Percentiles rank a stretch among this genome's conserved stretches.
Conservation (phyloP, 208 protist genomes). For the Zelonia costaricensis region DNA sequence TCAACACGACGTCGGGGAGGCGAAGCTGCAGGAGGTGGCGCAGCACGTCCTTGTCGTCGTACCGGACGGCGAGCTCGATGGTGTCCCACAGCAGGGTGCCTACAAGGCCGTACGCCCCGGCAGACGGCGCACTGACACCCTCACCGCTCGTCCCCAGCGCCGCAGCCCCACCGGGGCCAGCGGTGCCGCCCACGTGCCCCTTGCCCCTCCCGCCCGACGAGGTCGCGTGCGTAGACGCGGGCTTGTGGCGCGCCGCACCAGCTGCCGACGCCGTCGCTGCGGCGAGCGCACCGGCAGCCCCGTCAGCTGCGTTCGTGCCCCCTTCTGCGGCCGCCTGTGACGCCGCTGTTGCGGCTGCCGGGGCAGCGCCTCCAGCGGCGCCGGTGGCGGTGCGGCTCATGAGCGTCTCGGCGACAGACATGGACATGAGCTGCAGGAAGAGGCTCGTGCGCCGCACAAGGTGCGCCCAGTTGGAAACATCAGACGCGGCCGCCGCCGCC, state of each 20-base stretch:
- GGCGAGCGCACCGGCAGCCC: too few relatives aligned
- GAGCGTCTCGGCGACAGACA: conserved; percentile 47
- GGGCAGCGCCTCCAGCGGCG: neutral
- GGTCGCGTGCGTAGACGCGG: too few relatives aligned
- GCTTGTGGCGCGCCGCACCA: neutral
- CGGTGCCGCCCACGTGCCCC: neutral
- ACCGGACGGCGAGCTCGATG: conserved; percentile 74
- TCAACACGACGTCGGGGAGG: conserved; percentile 29
- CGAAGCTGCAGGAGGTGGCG: conserved; percentile 41
- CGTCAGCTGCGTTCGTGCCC: too few relatives aligned
- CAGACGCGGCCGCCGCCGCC: conserved; percentile 2
- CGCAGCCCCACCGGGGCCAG: neutral
- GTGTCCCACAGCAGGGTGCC: conserved; percentile 62
- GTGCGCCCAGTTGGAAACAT: conserved; percentile 47
- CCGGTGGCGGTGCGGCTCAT: neutral
- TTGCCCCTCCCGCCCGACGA: too few relatives aligned
- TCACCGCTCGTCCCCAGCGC: neutral
- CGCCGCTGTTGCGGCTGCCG: neutral
- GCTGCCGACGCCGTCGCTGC: neutral
- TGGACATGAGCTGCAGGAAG: conserved; percentile 53
- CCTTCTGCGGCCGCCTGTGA: neutral
- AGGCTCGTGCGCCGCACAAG: conserved; percentile 38
- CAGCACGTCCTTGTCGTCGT: conserved; percentile 66
- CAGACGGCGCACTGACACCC: neutral
- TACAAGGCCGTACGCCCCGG: conserved; percentile 11